Base-by-base conservation (phyloP, 2,329 filamentous ascomycete genomes). In the Ampelomyces quisqualis region DNA sequence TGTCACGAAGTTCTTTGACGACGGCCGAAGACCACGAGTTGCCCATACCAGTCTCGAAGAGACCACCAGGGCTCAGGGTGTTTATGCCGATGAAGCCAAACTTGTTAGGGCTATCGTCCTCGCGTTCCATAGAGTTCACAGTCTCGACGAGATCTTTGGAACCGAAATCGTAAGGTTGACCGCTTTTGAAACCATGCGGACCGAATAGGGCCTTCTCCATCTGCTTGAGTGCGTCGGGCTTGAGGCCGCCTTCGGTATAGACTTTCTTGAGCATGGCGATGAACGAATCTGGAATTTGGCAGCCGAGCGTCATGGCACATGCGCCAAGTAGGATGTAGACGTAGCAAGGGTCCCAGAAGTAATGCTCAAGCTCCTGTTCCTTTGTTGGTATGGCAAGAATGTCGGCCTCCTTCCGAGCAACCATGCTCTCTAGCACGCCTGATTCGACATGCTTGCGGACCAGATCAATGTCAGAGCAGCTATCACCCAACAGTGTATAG, bases 151-250 rank as follows among this genome's bases (percentile, higher is more conserved):
- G 28, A 19, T 10, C 13, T 29, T 55, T 54, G 11, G 47, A 57
- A 18, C 47, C 24, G 33, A 57, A 54, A 18, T 57, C 47, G 31
- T 59, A 57, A 8, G 45, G 40, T 1, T 38, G 38, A 9, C 55
- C 55, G 28, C 53, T 45, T 37, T 40, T 34, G 36, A 33, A 56
- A 5, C 47, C 35, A 22, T 43, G 21, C 1, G 53, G 51, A 21
- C 53, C 51, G 26, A 51, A 53, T 13, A 55, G 53, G 2, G 55
- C 53, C 19, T 47, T 54, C 17, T 30, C 28, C 47, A 57, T 55
- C 31, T 57, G 49, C n/a, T 40, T 34, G 9, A 49, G 37, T 2
- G 46, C 51, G 7, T 39, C 47, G 2, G 46, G 44, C 51, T 49
- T 46, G 22, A 51, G 28, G 0, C 47, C 42, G 7, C 47, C 46